Conservation (phyloP, 306 rosid species). For the Dryas drummondii region DNA sequence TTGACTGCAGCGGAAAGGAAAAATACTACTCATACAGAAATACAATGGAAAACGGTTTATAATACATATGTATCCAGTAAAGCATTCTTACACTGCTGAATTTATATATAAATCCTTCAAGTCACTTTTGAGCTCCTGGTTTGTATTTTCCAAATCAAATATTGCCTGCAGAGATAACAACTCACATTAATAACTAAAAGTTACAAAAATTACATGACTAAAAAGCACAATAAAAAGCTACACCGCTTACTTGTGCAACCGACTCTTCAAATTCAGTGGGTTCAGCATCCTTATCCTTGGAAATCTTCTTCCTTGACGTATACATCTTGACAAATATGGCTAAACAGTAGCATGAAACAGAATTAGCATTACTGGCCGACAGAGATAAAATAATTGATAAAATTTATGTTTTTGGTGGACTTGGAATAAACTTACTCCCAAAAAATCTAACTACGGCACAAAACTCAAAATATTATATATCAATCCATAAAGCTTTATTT, state of each 20-base stretch:
- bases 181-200: not conserved
- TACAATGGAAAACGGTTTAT: not conserved
- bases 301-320: slow-evolving; percentile 69
- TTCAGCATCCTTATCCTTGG: slow-evolving; percentile 62
- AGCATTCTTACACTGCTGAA: slow-evolving; percentile 51
- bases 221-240: not conserved
- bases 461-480: too few species aligned
- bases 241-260: slow-evolving; percentile 55
- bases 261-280: slow-evolving; percentile 72
- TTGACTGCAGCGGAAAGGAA: slow-evolving; percentile 40
- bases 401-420: too few species aligned
- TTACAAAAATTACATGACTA: not conserved
- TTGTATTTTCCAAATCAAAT: slow-evolving; percentile 79
- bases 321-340: slow-evolving; percentile 54
- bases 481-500: too few species aligned
- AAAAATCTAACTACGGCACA: too few species aligned
- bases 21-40: not conserved
- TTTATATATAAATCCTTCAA: slow-evolving; percentile 68
- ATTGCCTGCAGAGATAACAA: slow-evolving; percentile 43
- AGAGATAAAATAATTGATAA: not conserved
- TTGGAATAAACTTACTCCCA: too few species aligned
- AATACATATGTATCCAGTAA: not conserved
- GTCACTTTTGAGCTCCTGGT: slow-evolving; percentile 70
- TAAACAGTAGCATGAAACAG: not conserved
- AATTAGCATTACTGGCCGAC: not conserved